These are phyloP conservation scores for Phalaenopsis aphrodite DNA, from an alignment of 106 monocot genomes.

Conservation along the genomic window DNA sequence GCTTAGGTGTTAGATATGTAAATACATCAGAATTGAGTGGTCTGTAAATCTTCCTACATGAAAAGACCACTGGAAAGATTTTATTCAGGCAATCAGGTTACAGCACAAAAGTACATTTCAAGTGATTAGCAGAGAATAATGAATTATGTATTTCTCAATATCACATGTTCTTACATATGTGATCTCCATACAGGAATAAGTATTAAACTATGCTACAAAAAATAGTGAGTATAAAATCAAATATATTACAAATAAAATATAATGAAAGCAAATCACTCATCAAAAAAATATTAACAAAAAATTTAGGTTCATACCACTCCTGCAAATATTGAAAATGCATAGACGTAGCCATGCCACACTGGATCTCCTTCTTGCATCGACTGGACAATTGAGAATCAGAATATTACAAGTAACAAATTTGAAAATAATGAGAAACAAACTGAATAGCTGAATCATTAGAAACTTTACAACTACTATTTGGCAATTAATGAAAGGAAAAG, in stretches of 20 bases:
- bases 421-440: not conserved
- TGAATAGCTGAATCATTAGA: not conserved
- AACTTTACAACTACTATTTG: not conserved
- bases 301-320: constrained; percentile 76
- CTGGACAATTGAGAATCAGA: constrained; percentile 32
- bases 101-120: not conserved
- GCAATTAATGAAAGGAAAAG: not conserved
- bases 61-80: not conserved
- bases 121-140: not conserved
- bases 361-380: constrained; percentile 97
- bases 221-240: not conserved
- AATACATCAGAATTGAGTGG: no score
- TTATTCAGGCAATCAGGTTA: not conserved
- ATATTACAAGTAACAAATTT: not conserved
- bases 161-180: not conserved
- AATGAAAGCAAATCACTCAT: not conserved
- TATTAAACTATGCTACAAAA: not conserved
- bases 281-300: not conserved
- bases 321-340: constrained; percentile 87
- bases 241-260: not conserved
- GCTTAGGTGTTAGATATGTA: no score
- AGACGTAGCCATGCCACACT: constrained; percentile 88
- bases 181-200: not conserved
- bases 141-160: not conserved
- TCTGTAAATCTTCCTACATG: not conserved